Evolutionary conservation across 768 basidiomycete species (phyloP).

Genomic region (Mycena latifolia): DNA sequence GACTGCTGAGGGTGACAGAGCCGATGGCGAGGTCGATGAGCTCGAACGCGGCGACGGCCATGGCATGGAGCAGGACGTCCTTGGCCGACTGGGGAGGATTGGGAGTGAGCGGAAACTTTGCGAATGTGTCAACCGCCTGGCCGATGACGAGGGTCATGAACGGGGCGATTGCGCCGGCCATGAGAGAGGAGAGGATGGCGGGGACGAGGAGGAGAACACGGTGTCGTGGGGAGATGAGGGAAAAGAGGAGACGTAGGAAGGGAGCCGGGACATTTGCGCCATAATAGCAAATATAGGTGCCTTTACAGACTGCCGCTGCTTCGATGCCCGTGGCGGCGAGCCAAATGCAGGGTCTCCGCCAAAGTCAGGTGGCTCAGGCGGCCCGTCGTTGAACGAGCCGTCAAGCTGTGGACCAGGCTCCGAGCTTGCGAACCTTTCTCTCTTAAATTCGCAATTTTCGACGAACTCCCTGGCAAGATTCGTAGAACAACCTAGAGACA

Average conservation of each 20-base stretch:
- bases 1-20: constrained; percentile 68
- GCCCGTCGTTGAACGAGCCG: constrained; percentile 51
- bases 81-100: constrained; percentile 46
- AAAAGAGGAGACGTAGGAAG: constrained; percentile 75
- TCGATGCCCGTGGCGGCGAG: constrained; percentile 39
- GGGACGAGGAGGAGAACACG: constrained; percentile 71
- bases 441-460: too few relatives aligned
- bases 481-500: too few relatives aligned
- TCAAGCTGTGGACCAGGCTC: constrained; percentile 17
- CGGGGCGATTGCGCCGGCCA: constrained; percentile 80
- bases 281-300: too few relatives aligned
- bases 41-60: constrained; percentile 64
- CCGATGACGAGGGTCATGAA: constrained; percentile 91
- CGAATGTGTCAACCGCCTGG: constrained; percentile 79
- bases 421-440: constrained; percentile 53
- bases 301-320: too few relatives aligned
- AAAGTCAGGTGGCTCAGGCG: constrained; percentile 42
- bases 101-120: constrained; percentile 46
- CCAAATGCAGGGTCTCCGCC: constrained; percentile 25
- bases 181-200: constrained; percentile 69
- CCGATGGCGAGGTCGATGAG: constrained; percentile 66
- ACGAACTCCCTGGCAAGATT: too few relatives aligned
- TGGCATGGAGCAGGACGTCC: constrained; percentile 58
- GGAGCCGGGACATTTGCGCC: constrained; percentile 49
- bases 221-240: constrained; percentile 70